Evolutionary conservation across 2,329 filamentous ascomycete species (phyloP).

Genomic region (Tolypocladium guangdongense): DNA sequence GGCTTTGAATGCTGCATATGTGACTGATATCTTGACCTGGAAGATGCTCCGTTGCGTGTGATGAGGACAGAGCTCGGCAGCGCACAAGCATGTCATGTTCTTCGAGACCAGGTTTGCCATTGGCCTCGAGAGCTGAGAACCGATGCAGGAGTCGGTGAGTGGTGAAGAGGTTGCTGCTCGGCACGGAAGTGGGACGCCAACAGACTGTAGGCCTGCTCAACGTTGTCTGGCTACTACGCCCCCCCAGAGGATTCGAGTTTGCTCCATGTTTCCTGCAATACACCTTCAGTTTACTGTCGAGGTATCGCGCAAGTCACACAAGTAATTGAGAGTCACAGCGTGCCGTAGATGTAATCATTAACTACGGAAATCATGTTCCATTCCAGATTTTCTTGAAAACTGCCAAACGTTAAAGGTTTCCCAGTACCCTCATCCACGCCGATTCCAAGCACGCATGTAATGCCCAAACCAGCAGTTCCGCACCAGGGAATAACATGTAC

Average conservation of each 20-base stretch:
- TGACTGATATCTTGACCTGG: neutral
- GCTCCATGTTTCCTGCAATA: neutral
- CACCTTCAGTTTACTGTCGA: no score
- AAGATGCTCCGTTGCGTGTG: neutral
- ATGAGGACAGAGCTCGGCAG: neutral
- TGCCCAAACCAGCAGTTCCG: conserved; percentile 4
- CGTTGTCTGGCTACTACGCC: no score
- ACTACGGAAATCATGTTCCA: conserved; percentile 16
- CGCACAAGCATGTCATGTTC: neutral
- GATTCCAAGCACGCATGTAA: conserved; percentile 5
- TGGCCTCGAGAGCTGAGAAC: neutral
- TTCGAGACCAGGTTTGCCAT: neutral
- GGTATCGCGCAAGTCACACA: neutral
- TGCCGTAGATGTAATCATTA: neutral
- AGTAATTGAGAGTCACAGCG: neutral
- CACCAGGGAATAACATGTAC: neutral
- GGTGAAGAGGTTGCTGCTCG: neutral
- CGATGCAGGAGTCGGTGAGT: neutral
- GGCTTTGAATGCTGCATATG: neutral
- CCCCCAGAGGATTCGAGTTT: neutral
- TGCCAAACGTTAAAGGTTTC: conserved; percentile 3
- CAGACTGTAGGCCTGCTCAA: no score
- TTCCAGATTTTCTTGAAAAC: conserved; percentile 16
- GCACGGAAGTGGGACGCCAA: neutral
- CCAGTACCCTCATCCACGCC: conserved; percentile 1